phyloP scores from a whole-genome alignment of 148 eudicot genomes.

The Selenicereus undatus region DNA sequence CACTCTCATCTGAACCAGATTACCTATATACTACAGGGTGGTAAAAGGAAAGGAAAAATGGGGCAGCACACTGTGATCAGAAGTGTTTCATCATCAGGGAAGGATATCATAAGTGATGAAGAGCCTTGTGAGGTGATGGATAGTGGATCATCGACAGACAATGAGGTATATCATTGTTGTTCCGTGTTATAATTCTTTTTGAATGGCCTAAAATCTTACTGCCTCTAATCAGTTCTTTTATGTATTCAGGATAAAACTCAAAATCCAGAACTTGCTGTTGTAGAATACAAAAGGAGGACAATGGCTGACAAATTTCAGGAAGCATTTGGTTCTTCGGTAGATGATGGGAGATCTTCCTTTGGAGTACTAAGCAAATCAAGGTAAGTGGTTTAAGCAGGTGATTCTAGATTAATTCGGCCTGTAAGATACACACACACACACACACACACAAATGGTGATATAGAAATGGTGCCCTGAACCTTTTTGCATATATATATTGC shows the following conservation, averaged over 20 bases:
- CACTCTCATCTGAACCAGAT: conserved; percentile 5
- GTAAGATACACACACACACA: conserved; percentile 7
- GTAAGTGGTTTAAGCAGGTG: conserved; percentile 40
- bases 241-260: conserved; percentile 39
- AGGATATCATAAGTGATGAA: conserved; percentile 30
- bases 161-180: conserved; percentile 40
- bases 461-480: neutral
- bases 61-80: conserved; percentile 22
- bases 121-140: conserved; percentile 43
- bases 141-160: conserved; percentile 50
- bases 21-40: conserved; percentile 26
- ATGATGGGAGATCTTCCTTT: conserved; percentile 31
- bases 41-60: conserved; percentile 32
- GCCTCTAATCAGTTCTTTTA: neutral
- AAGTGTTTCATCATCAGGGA: conserved; percentile 27
- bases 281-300: conserved; percentile 42
- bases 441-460: too few species aligned
- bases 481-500: conserved; percentile 16
- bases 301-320: conserved; percentile 84
- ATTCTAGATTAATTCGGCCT: conserved; percentile 8
- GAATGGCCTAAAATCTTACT: neutral
- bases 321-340: conserved; percentile 51
- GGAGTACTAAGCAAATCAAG: conserved; percentile 33
- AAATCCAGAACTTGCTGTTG: conserved; percentile 27
- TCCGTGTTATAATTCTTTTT: neutral